Conservation (phyloP, 2,329 filamentous ascomycete species). For the Fusarium guadeloupense region DNA sequence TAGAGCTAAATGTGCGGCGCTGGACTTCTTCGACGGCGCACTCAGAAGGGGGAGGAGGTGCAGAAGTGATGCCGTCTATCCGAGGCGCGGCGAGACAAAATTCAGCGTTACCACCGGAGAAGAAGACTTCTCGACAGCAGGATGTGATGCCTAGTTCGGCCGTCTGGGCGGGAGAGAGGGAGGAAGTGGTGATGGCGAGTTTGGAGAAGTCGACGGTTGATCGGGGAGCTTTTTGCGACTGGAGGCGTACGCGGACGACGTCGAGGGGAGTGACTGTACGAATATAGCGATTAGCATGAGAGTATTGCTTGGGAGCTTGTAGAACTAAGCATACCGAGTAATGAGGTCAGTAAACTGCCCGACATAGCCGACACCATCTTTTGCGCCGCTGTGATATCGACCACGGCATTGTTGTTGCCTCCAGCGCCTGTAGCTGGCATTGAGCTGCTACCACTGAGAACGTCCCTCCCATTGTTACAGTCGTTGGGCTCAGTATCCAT, state of each 20-base stretch:
- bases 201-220: constrained; percentile 64
- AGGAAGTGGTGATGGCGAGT: constrained; percentile 64
- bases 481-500: constrained; percentile 32
- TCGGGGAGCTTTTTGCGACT: constrained; percentile 74
- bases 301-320: too few relatives aligned
- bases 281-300: constrained; percentile 12
- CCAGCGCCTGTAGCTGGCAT: constrained; percentile 7
- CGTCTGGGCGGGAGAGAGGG: constrained; percentile 74
- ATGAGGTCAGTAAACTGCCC: constrained; percentile 87
- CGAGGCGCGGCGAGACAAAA: constrained; percentile 79
- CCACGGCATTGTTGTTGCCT: constrained; percentile 48
- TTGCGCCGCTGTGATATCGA: constrained; percentile 82
- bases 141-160: constrained; percentile 89
- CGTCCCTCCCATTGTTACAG: constrained; percentile 11
- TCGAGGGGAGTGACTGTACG: constrained; percentile 88
- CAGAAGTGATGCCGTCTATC: constrained; percentile 57
- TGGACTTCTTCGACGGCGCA: constrained; percentile 92
- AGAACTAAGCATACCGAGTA: constrained; percentile 74
- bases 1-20: constrained; percentile 85
- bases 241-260: constrained; percentile 92
- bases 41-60: constrained; percentile 62
- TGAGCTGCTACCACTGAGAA: constrained; percentile 11
- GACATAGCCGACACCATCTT: constrained; percentile 95
- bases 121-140: constrained; percentile 97
- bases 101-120: constrained; percentile 85